Evolutionary conservation across 495 filamentous ascomycete genomes (phyloP), one percentile per base, ranked within the genome.

Genomic region (Hyaloscypha bicolor): DNA sequence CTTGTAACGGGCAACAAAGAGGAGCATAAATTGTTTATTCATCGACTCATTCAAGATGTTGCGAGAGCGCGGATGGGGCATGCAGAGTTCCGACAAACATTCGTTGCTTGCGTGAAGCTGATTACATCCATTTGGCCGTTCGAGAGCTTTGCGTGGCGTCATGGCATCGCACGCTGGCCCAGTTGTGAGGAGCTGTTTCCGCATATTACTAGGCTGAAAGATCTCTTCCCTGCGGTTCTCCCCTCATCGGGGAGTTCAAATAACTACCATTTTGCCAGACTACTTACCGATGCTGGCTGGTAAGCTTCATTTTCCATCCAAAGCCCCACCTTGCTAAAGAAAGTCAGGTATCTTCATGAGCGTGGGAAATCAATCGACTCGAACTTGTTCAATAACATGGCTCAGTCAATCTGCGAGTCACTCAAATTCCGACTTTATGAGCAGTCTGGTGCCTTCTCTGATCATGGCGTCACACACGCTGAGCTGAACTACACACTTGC

Each of bases 11-110:
- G 60, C 52, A 60, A 69, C 53, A 61, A 59, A 39, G 60, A 53
- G 42, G 70, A 67, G 42, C 52, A n/a, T 5, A 70, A 58, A 31
- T 55, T 69, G 29, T 51, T 62, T 22, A 60, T 74, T 35, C 67
- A 71, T 65, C 35, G 70, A n/a, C 55, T 75, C 9, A 58, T 74
- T 62, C 73, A 75, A 70, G 66, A 76, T 68, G 71, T 57, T 65
- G 66, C 72, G 57, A 53, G 69, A 61, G 60, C 59, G 61, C 67
- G 60, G 64, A 64, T 65, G 73, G 55, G 70, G 64, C 72, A 37
- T 37, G 62, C 60, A 71, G 39, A 61, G 72, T 39, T 68, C 32
- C 57, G 71, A 39, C 63, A 74, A 59, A 61, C 21, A 8, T 25
- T 67, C 11, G 22, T 53, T 2, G 39, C 45, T 16, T 32, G 25